These are phyloP conservation scores for Verticillium longisporum DNA, from an alignment of 2,329 filamentous ascomycete species.

Conservation along the genomic window DNA sequence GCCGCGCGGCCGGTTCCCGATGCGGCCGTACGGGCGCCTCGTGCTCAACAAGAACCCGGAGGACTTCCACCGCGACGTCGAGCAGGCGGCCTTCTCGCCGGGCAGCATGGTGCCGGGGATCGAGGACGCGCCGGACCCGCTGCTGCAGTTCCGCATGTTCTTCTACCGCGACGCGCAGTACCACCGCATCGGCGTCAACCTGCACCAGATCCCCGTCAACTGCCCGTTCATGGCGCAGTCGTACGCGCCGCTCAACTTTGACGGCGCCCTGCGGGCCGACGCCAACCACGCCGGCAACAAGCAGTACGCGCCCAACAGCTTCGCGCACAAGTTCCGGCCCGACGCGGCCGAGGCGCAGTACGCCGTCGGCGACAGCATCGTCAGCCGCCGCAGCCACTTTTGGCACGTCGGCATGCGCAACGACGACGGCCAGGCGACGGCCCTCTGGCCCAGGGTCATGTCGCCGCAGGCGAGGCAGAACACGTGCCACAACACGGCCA, in stretches of 20 bases:
- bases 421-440: constrained; percentile 44
- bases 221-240: constrained; percentile 34
- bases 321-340: constrained; percentile 41
- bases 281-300: constrained; percentile 38
- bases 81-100: constrained; percentile 44
- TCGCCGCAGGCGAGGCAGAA: constrained; percentile 29
- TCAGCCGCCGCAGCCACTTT: constrained; percentile 45
- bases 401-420: constrained; percentile 45
- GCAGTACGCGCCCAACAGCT: constrained; percentile 45
- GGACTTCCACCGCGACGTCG: constrained; percentile 43
- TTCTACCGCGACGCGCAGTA: constrained; percentile 43
- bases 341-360: constrained; percentile 44
- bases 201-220: constrained; percentile 39
- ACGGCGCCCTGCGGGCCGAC: constrained; percentile 40
- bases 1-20: constrained; percentile 38
- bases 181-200: constrained; percentile 43
- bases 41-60: constrained; percentile 48
- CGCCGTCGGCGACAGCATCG: constrained; percentile 38
- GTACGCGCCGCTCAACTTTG: constrained; percentile 38
- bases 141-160: constrained; percentile 42
- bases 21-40: constrained; percentile 40
- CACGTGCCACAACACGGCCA: constrained; percentile 41
- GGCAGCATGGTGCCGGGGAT: constrained; percentile 44
- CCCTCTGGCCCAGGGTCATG: constrained; percentile 43
- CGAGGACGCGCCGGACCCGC: constrained; percentile 37